Conservation (phyloP, 192 early-diverging fungal species). For the Backusella luteola region DNA sequence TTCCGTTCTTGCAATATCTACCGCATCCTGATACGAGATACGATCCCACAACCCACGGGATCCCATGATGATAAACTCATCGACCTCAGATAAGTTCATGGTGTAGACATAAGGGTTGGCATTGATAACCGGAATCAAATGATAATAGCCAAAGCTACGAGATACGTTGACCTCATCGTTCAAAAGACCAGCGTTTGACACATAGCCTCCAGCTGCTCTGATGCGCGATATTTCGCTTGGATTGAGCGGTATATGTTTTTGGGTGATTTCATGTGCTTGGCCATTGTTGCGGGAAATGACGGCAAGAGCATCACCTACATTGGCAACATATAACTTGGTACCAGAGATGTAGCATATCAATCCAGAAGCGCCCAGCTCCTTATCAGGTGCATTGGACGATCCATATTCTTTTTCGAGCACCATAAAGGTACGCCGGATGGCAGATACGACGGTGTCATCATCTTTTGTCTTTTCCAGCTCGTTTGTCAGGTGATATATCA, state of each 20-base stretch:
- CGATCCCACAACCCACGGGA: conserved; percentile 73
- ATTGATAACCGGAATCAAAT: conserved; percentile 77
- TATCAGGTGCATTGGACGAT: conserved; percentile 5
- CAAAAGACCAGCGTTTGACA: conserved; percentile 71
- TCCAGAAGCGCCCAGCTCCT: conserved; percentile 65
- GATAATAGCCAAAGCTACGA: conserved; percentile 85
- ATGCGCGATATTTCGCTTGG: conserved; percentile 73
- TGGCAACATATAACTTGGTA: conserved; percentile 76
- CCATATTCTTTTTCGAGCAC: conserved; percentile 79
- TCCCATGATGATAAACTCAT: conserved; percentile 79
- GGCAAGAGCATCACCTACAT: conserved; percentile 81
- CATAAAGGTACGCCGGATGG: conserved; percentile 81
- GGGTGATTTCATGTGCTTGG: conserved; percentile 62
- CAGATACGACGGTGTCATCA: conserved; percentile 56
- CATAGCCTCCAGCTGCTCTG: conserved; percentile 74
- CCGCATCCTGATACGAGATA: conserved; percentile 77
- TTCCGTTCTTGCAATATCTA: conserved; percentile 83
- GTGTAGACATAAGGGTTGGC: conserved; percentile 76
- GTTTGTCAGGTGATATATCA: conserved; percentile 62
- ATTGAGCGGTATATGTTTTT: conserved; percentile 71
- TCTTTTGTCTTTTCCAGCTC: conserved; percentile 74
- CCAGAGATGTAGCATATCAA: conserved; percentile 80
- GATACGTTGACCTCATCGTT: conserved; percentile 76
- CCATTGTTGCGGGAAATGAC: conserved; percentile 70
- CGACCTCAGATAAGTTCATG: conserved; percentile 73